Conservation (phyloP, 2,329 filamentous ascomycete species). For the Penicillium sclerotigenum region DNA sequence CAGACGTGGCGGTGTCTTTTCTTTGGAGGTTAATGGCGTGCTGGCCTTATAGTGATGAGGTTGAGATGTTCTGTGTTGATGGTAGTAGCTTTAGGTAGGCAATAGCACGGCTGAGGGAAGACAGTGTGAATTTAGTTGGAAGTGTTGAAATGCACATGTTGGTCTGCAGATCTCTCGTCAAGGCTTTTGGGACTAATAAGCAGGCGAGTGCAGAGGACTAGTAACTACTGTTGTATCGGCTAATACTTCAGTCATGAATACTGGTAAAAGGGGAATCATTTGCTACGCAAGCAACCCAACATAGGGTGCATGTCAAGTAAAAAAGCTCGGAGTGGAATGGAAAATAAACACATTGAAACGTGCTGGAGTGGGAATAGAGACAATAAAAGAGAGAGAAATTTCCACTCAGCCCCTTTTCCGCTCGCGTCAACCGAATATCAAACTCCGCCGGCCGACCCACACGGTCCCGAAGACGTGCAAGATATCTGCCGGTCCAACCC, state of each 20-base stretch:
- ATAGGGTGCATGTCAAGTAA: slow-evolving; percentile 3
- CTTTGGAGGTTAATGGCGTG: neutral
- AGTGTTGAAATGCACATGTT: too few relatives aligned
- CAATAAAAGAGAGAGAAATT: slow-evolving; percentile 42
- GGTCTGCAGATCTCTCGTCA: neutral
- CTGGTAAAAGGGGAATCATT: slow-evolving; percentile 9
- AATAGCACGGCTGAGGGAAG: neutral
- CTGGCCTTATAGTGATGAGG: neutral
- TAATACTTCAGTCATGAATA: neutral
- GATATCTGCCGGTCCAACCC: slow-evolving; percentile 37
- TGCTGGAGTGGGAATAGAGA: slow-evolving; percentile 42
- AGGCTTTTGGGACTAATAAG: neutral
- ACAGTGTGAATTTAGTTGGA: neutral
- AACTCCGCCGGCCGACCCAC: slow-evolving; percentile 43
- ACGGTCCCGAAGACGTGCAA: slow-evolving; percentile 36
- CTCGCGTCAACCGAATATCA: slow-evolving; percentile 42
- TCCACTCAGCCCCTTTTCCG: slow-evolving; percentile 41
- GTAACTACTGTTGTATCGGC: neutral
- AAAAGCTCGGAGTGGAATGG: slow-evolving; percentile 19
- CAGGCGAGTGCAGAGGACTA: neutral
- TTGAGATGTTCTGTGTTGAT: neutral
- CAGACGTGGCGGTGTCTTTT: neutral
- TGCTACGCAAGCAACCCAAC: slow-evolving; percentile 10
- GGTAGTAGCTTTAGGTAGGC: neutral
- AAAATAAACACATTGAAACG: slow-evolving; percentile 39